A percentile compares a stretch with the other conserved stretches of the same genome.
Evolutionary conservation across 1,284 basidiomycete species (phyloP).

Genomic region (Pseudozyma flocculosa): DNA sequence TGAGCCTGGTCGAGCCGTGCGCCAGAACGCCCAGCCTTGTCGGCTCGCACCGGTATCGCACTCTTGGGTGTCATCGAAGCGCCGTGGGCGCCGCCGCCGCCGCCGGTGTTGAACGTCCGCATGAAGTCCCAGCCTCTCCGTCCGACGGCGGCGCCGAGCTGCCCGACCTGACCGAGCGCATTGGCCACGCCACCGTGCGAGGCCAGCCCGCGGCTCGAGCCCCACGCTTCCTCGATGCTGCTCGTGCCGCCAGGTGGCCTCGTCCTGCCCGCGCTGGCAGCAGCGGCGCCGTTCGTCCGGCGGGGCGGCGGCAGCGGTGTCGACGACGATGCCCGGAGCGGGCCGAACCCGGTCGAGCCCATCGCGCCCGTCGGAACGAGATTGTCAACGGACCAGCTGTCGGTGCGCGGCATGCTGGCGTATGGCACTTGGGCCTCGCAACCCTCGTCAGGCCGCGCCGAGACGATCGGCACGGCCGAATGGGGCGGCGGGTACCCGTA

Average conservation of each 20-base stretch:
- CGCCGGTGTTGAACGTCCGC: constrained; percentile 19
- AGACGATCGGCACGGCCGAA: no score
- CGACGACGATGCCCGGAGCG: constrained; percentile 18
- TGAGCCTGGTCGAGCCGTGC: neutral
- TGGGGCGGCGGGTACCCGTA: no score
- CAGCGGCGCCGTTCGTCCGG: constrained; percentile 3
- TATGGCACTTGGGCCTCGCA: no score
- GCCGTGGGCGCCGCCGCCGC: neutral
- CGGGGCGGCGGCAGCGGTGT: constrained; percentile 30
- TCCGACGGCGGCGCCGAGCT: constrained; percentile 41
- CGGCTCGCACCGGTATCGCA: neutral
- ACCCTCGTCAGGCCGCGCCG: no score
- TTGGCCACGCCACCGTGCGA: constrained; percentile 18
- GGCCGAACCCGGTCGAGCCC: no score
- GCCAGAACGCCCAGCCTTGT: neutral
- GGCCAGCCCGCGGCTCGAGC: neutral
- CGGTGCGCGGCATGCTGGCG: no score
- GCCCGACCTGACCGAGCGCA: constrained; percentile 34
- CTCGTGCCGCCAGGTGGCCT: neutral
- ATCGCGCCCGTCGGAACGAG: neutral
- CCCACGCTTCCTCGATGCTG: constrained; percentile 8
- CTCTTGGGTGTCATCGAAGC: neutral
- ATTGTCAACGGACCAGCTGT: neutral
- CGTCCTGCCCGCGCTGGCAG: neutral
- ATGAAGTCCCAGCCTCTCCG: constrained; percentile 45